Evolutionary conservation across 106 monocot genomes (phyloP), one percentile per base, ranked within the genome.

Genomic region (Alisma plantagoaquatica): DNA sequence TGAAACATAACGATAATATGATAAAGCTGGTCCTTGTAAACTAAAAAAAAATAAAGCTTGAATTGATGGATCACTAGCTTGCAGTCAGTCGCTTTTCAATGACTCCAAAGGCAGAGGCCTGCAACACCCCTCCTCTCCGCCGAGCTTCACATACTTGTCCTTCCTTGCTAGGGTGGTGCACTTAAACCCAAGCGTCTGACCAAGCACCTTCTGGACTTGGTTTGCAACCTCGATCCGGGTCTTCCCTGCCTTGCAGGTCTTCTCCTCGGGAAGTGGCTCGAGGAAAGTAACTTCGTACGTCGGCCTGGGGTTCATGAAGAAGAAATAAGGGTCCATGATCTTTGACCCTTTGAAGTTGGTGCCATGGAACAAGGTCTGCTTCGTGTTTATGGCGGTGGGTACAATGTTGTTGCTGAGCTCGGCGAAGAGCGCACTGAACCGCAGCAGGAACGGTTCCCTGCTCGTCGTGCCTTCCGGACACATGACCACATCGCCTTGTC

Each of bases 301-400:
- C 5, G 62, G 62, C 23, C 62, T 33, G 4, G 62, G 62, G 50
- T 63, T 63, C 62, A 63, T 63, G 50, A 63, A 63, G 51, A 63
- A 63, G 62, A 63, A 63, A 25, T 51, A 51, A 7, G 62, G 51
- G 62, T 63, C 62, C 10, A 63, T 19, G 49, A 49, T 10, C 49
- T 63, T 63, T 27, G 11, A 51, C 7, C 62, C 62, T 17, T 51
- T 32, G 2, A 51, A 49, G 1, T 32, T 17, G 14, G 62, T 51
- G 32, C 50, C 62, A 18, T 51, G 27, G 62, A 63, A 63, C 51
- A 63, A 51, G 17, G 29, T 38, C 51, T 51, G 44, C 49, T 46
- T 51, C 29, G 62, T 51, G 51, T 27, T 15, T 2, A 63, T 63
- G 24, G 52, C 51, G 7, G 53, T 53, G 1, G 63, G 63, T 21